Conservation (phyloP, 345 rosid species). For the Moricandia moricandioides region DNA sequence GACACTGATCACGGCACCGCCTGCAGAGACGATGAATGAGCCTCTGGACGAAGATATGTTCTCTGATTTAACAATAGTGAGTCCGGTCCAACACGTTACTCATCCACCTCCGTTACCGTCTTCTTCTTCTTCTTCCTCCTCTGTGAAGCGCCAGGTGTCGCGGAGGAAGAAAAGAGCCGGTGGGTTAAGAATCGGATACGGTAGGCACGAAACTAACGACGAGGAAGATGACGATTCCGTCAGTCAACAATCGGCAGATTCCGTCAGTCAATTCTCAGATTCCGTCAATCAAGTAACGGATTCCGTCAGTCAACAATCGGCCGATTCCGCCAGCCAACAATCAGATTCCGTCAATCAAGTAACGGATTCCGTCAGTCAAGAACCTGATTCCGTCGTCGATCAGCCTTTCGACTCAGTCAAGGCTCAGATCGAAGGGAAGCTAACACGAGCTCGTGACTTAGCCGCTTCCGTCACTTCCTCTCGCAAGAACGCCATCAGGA, state of each 20-base stretch:
- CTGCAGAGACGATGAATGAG: constrained; percentile 27
- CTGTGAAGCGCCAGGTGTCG: constrained; percentile 46
- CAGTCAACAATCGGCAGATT: constrained; percentile 26
- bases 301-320: constrained; percentile 27
- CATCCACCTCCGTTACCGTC: constrained; percentile 16
- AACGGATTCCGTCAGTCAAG: constrained; percentile 23
- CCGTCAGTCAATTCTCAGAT: constrained; percentile 26
- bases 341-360: constrained; percentile 23
- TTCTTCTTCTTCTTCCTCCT: neutral
- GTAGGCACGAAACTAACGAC: constrained; percentile 40
- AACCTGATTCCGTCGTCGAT: constrained; percentile 10
- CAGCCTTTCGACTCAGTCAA: constrained; percentile 38
- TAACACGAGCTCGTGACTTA: constrained; percentile 45
- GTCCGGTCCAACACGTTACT: constrained; percentile 31
- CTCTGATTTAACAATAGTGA: constrained; percentile 67
- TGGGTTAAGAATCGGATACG: constrained; percentile 73
- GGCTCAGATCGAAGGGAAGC: constrained; percentile 51
- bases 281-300: constrained; percentile 21
- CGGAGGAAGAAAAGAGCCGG: constrained; percentile 79
- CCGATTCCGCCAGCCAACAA: constrained; percentile 23
- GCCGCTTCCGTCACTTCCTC: constrained; percentile 55
- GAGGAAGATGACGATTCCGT: constrained; percentile 38
- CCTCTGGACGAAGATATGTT: constrained; percentile 83
- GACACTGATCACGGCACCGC: constrained; percentile 16
- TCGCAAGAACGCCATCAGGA: constrained; percentile 58